Conservation (phyloP, 2,329 filamentous ascomycete genomes). For the Paracoccidioides brasiliensis region DNA sequence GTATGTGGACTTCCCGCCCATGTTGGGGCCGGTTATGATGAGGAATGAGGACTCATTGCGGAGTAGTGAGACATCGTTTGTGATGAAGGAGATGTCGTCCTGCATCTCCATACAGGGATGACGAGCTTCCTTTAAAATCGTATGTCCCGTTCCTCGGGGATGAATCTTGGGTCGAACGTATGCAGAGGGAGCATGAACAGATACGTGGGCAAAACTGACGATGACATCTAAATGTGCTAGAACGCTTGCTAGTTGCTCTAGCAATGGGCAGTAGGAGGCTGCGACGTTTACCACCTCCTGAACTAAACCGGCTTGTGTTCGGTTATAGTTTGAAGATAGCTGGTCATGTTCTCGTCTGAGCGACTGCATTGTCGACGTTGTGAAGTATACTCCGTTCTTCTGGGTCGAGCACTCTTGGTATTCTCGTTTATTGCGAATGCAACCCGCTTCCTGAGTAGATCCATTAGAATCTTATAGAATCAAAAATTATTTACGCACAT, state of each 20-base stretch:
- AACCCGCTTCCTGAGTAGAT: slow-evolving; percentile 54
- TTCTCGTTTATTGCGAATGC: slow-evolving; percentile 77
- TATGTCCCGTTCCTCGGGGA: slow-evolving; percentile 73
- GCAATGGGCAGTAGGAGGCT: slow-evolving; percentile 82
- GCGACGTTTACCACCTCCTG: slow-evolving; percentile 87
- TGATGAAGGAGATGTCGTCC: slow-evolving; percentile 96
- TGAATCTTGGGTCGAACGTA: slow-evolving; percentile 91
- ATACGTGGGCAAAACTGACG: slow-evolving; percentile 81
- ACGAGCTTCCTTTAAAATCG: slow-evolving; percentile 78
- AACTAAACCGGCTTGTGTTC: slow-evolving; percentile 82
- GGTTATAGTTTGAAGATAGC: slow-evolving; percentile 84
- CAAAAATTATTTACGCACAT: neutral
- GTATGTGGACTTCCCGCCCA: slow-evolving; percentile 98
- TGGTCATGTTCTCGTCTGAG: slow-evolving; percentile 87
- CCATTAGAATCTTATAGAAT: neutral
- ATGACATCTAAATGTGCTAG: slow-evolving; percentile 92
- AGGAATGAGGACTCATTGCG: slow-evolving; percentile 76
- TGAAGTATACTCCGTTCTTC: slow-evolving; percentile 98
- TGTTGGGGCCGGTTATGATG: slow-evolving; percentile 95
- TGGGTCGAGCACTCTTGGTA: slow-evolving; percentile 96
- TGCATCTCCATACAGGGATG: slow-evolving; percentile 99
- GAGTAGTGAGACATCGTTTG: slow-evolving; percentile 78
- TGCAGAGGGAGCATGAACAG: slow-evolving; percentile 79
- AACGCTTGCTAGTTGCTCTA: slow-evolving; percentile 77
- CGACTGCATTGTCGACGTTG: slow-evolving; percentile 65